A percentile compares a stretch with the other conserved stretches of the same genome.
Evolutionary conservation across 2,329 filamentous ascomycete genomes (phyloP).

Genomic region (Cladosporium sp.): DNA sequence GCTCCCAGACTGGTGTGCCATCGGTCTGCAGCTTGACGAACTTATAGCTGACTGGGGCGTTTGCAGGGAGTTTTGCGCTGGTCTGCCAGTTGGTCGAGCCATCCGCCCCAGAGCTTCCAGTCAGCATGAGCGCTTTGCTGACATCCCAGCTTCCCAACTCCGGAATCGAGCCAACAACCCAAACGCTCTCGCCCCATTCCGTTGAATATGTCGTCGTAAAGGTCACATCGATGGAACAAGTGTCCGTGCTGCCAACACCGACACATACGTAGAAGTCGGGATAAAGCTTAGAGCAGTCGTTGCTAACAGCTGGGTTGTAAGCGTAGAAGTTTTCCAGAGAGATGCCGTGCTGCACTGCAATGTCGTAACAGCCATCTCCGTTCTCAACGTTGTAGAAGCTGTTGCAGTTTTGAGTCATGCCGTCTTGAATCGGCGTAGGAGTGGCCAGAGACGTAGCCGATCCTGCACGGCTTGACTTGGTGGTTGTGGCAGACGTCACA

Average conservation of each 20-base stretch:
- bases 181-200: background rate
- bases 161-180: background rate
- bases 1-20: background rate
- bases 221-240: background rate
- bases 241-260: background rate
- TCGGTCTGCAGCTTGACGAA: background rate
- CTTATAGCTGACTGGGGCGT: background rate
- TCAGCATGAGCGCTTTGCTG: background rate
- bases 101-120: background rate
- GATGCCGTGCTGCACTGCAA: constrained; percentile 6
- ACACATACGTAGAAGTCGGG: constrained; percentile 11
- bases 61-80: background rate
- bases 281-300: background rate
- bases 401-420: constrained; percentile 11
- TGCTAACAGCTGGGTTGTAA: constrained; percentile 14
- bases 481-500: background rate
- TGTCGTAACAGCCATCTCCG: constrained; percentile 9
- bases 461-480: background rate
- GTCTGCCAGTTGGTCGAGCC: background rate
- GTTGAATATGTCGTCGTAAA: background rate
- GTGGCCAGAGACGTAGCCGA: constrained; percentile 1
- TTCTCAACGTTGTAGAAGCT: constrained; percentile 8
- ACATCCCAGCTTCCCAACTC: background rate
- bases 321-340: constrained; percentile 8
- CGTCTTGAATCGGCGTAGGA: constrained; percentile 4